Base-by-base conservation (phyloP, 2,329 filamentous ascomycete genomes). In the Fusarium tuaranense region DNA sequence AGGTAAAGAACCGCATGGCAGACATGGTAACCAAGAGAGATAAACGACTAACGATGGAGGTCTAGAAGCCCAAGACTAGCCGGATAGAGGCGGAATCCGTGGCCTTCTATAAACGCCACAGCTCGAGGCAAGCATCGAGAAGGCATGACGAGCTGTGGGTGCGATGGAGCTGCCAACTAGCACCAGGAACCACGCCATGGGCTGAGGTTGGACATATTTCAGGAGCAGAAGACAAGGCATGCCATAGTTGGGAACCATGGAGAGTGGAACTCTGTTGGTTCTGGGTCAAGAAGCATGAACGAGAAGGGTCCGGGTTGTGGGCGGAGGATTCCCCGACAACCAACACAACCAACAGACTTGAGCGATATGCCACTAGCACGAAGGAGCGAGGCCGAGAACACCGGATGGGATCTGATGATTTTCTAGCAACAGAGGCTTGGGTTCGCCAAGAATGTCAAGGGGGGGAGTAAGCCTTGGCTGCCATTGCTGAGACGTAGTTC, bases 1-100 rank as follows among this genome's bases (percentile, higher is more conserved):
- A 61, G 57, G 71, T 70, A n/a, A 74, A 60, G 58, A 74, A 67
- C 27, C 64, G 69, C 25, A 44, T 66, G 67, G 62, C 64, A 34
- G 72, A 69, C 72, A 74, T 72, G 59, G 46, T 67, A 51, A 62
- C 44, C 27, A 36, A 25, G 30, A 20, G 25, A 27, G 38, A 30
- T 18, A 32, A 41, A 18, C 32, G 16, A 22, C 22, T 9, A n/a
- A 34, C 20, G 22, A 27, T 38, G 7, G 55, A 44, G 59, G 51
- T 46, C 61, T 55, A 67, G 65, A 63, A 48, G 20, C 48, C 20
- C n/a, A 63, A 27, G n/a, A 63, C 32, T 41, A 64, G 34, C 34
- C 36, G 13, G 51, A 48, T 10, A 34, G 44, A 59, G 51, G 38
- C 2, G 63, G 51, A 30, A 30, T 32, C n/a, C 20, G n/a, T 38